Base-by-base conservation (phyloP, 768 basidiomycete species). In the Asterophora parasitica region DNA sequence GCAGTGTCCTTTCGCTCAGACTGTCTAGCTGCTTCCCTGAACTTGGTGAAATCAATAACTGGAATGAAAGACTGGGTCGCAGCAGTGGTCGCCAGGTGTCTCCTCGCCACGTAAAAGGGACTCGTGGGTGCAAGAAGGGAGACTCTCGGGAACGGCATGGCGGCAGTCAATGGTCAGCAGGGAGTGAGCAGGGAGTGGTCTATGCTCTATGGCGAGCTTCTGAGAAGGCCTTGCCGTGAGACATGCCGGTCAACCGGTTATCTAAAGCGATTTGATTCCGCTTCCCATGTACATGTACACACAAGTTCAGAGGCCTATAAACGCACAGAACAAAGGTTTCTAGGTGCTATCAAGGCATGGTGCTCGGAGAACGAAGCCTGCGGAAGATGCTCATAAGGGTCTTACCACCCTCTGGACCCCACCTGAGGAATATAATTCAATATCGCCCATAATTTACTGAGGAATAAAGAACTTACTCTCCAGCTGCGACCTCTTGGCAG, bases 41-140 rank as follows among this genome's bases (percentile, higher is more conserved):
- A 90, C 47, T 77, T 81, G 55, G 78, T 71, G 55, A 93, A 91
- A 69, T 91, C 81, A 56, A 92, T 79, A 23, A 91, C 68, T 20
- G 91, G 91, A 44, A 92, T 89, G 59, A 85, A 83, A 19, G 64
- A 58, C 19, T 55, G 44, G 2, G 40, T 51, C 26, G 52, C 57
- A 9, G 61, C 53, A 19, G 57, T 35, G 34, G 62, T 69, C 27
- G 61, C 65, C 28, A 64, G 60, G 36, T 54, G 52, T 34, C 67
- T 65, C 31, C 49, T 61, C 10, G 47, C 34, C 9, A 17, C 32
- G 35, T 50, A 47, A 17, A 50, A 20, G 34, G 46, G 42, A n/a
- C 43, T 47, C 7, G 59, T 39, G 16, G 58, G 61, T 19, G 54
- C 20, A 34, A 58, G 27, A 28, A 63, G 44, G 28, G 61, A 58